Evolutionary conservation across 78 protist genomes (phyloP), one percentile per base, ranked within the genome.

Genomic region (Dictyostelium citrinum): DNA sequence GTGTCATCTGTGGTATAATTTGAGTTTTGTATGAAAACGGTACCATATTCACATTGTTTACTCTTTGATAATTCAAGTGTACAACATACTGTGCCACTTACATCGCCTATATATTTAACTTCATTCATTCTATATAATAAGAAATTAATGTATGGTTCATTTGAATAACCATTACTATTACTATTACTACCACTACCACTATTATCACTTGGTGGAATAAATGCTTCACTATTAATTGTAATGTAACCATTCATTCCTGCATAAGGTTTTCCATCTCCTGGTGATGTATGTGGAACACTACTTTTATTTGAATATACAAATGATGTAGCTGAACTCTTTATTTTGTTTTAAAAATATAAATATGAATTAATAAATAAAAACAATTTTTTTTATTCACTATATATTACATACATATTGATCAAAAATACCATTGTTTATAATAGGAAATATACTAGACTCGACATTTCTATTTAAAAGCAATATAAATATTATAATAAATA

Each of bases 221-320:
- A 55, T 20, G 64, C 64, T 1, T 55, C 64, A 6, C 64, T 55
- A 20, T 55, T 55, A 55, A 55, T 55, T 20, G 64, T 55, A 55
- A 55, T 55, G 27, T 14, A 14, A 55, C 64, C 43, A 70, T 70
- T 31, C 35, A 70, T 11, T 70, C 20, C 39, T 6, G 35, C 43
- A 70, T 33, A 70, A 12, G 41, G 22, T 1, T 70, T 70, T 31
- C 77, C 77, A 33, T 70, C 33, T 29, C 77, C 77, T 31, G 77
- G 77, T 70, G 77, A 70, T 33, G 77, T 31, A 31, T 70, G 77
- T 70, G 77, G 77, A 9, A 70, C 43, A 20, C 64, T 55, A 55
- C 64, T 55, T 9, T 55, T 55, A 20, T 55, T 55, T 16, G 64
- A 55, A 55, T 55, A 55, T 20, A 55, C 64, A 55, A 55, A 55